A percentile compares a stretch with the other conserved stretches of the same genome.
These are phyloP conservation scores for Solanum bulbocastanum DNA, from an alignment of 257 asterid genomes.

Conservation along the genomic window DNA sequence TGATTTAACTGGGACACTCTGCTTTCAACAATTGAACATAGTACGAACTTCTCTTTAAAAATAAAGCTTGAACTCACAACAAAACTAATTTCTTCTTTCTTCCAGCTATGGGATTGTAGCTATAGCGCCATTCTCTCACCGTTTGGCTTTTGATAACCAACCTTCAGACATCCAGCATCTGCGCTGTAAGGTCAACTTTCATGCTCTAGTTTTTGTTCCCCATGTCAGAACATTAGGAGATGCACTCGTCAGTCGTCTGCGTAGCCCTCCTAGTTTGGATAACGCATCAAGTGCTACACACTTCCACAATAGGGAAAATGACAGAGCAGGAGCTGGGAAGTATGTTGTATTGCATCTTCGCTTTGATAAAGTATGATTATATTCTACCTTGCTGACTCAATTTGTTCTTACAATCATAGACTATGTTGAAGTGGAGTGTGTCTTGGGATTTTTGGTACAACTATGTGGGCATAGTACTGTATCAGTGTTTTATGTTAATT, in stretches of 20 bases:
- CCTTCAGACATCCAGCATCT: conserved; percentile 31
- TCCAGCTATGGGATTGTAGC: conserved; percentile 37
- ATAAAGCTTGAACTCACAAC: not conserved
- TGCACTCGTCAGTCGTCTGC: conserved; percentile 23
- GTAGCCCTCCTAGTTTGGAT: conserved; percentile 5
- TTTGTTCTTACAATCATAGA: not conserved
- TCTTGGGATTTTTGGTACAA: not conserved
- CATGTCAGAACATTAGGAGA: conserved; percentile 27
- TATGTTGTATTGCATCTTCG: conserved; percentile 38
- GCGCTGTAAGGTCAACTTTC: conserved; percentile 37
- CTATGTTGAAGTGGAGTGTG: not conserved
- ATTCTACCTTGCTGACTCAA: not conserved
- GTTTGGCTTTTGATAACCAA: conserved; percentile 33
- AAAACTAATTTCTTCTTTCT: not conserved
- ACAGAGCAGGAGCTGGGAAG: conserved; percentile 26
- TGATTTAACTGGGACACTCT: not conserved
- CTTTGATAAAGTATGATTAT: conserved; percentile 31
- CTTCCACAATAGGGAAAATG: not conserved
- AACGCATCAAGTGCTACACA: conserved; percentile 3
- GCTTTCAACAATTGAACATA: not conserved
- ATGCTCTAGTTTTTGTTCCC: conserved; percentile 33
- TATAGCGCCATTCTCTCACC: conserved; percentile 42
- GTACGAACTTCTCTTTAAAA: not conserved
- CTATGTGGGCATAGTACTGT: not conserved
- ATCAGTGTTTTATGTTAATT: not conserved